These are phyloP conservation scores for Oehlia diaphana DNA, from an alignment of 192 early-diverging fungal genomes.

Conservation along the genomic window DNA sequence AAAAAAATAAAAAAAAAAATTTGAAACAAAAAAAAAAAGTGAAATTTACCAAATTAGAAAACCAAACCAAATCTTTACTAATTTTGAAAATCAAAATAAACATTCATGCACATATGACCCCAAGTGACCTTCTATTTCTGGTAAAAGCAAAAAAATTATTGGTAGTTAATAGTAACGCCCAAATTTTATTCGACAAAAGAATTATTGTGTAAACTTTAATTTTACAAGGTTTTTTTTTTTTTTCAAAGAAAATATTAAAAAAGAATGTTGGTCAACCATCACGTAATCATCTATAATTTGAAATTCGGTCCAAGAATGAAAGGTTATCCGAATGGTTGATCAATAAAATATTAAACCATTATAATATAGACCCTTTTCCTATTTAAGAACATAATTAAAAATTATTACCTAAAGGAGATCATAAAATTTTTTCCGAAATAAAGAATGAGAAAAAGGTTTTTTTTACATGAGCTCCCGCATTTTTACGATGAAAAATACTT, in stretches of 20 bases:
- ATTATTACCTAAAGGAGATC: neutral
- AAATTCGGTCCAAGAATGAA: neutral
- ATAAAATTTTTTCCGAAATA: neutral
- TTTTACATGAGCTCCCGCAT: neutral
- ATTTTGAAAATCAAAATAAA: neutral
- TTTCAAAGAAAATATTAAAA: neutral
- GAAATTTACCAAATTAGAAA: no score
- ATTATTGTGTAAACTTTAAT: neutral
- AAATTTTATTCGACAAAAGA: neutral
- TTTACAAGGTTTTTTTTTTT: no score
- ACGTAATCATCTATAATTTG: neutral
- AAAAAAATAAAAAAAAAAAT: no score
- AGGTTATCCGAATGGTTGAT: neutral
- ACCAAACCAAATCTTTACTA: no score
- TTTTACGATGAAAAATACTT: neutral
- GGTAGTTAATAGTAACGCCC: neutral
- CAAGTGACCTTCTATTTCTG: neutral
- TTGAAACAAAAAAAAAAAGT: no score
- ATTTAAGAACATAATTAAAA: neutral
- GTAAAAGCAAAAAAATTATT: neutral
- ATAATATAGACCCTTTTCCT: neutral
- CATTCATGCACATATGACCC: neutral
- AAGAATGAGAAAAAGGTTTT: neutral
- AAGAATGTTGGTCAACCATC: neutral
- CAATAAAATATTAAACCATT: neutral